Percentiles rank a stretch among this genome's conserved stretches.
These are phyloP conservation scores for Herpetospermum pedunculosum DNA, from an alignment of 306 rosid genomes.

Conservation along the genomic window DNA sequence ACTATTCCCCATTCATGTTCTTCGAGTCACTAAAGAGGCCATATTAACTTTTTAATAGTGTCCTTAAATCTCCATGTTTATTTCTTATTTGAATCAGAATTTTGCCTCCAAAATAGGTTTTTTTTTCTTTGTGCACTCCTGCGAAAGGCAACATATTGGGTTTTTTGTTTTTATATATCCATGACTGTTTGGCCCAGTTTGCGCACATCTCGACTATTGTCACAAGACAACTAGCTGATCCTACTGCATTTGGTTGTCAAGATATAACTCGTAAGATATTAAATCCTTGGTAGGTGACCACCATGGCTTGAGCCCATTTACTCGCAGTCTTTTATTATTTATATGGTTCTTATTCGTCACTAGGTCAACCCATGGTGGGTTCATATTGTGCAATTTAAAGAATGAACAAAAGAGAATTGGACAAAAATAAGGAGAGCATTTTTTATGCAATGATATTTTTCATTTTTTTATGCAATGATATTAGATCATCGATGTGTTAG, in stretches of 20 bases:
- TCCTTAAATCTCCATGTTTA: neutral
- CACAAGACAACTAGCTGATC: no score
- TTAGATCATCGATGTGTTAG: neutral
- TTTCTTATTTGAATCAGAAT: neutral
- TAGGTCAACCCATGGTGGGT: no score
- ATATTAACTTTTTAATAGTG: neutral
- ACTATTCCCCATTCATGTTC: neutral
- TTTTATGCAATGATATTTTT: neutral
- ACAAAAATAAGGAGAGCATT: neutral
- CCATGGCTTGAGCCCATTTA: no score
- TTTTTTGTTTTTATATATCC: no score
- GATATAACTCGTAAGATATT: no score
- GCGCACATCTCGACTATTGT: no score
- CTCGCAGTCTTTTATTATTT: no score
- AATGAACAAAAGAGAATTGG: neutral
- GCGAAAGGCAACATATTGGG: neutral
- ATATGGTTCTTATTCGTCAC: no score
- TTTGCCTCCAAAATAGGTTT: neutral
- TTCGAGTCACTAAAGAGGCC: neutral
- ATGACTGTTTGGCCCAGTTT: no score
- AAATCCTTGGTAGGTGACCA: no score
- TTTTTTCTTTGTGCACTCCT: neutral
- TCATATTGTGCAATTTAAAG: neutral
- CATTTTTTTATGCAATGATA: neutral
- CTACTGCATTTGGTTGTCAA: no score